Percentiles rank a stretch among this genome's conserved stretches.
phyloP scores from a whole-genome alignment of 148 eudicot genomes.

The Chenopodium formosanum region DNA sequence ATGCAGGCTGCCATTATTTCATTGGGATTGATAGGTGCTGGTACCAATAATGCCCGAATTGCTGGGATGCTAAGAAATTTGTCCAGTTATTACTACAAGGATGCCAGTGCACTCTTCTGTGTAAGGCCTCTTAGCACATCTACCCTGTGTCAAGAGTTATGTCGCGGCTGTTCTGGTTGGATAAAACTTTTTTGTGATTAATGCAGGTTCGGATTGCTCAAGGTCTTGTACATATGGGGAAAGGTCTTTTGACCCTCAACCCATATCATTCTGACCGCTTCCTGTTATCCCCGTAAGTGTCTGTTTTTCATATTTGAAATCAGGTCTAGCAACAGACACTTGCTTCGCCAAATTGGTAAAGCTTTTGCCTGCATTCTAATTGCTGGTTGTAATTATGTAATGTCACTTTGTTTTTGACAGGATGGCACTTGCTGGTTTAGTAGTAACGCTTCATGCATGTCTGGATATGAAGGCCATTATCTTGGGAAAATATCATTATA shows the following conservation, averaged over 20 bases:
- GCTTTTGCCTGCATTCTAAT: background rate
- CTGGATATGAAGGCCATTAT: slow-evolving; percentile 85
- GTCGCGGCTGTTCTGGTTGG: background rate
- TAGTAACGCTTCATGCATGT: slow-evolving; percentile 70
- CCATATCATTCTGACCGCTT: slow-evolving; percentile 95
- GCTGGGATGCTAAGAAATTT: slow-evolving; percentile 95
- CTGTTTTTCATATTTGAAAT: background rate
- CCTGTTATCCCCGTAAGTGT: slow-evolving; percentile 82
- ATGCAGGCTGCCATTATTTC: slow-evolving; percentile 88
- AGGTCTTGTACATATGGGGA: slow-evolving; percentile 93
- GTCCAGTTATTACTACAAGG: slow-evolving; percentile 89
- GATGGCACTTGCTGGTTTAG: slow-evolving; percentile 84
- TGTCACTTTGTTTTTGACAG: slow-evolving; percentile 29
- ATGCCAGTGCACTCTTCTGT: slow-evolving; percentile 81
- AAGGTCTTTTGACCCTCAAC: slow-evolving; percentile 82
- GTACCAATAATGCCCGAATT: slow-evolving; percentile 95
- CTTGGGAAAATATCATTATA: slow-evolving; percentile 82
- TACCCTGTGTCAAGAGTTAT: background rate
- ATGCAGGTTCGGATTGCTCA: slow-evolving; percentile 96
- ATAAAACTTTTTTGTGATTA: slow-evolving; percentile 3
- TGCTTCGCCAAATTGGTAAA: background rate
- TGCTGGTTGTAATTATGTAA: slow-evolving; percentile 1
- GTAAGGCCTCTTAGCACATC: slow-evolving; percentile 38
- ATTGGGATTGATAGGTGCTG: slow-evolving; percentile 93
- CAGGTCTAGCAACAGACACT: background rate